Conservation (phyloP, 345 rosid genomes). For the Brassica carinata region DNA sequence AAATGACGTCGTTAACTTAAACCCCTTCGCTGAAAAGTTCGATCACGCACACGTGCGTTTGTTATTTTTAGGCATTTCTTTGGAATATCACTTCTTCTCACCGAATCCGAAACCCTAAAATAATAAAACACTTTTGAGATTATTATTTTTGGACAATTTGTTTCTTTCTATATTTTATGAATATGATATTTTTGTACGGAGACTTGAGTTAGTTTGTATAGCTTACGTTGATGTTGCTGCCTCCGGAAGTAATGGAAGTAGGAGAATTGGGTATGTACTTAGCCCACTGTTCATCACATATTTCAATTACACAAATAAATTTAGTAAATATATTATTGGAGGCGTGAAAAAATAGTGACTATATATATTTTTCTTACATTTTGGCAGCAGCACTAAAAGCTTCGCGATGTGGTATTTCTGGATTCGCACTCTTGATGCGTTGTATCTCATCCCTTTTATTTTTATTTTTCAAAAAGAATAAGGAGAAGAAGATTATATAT, state of each 20-base stretch:
- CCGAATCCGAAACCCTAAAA: slow-evolving; percentile 44
- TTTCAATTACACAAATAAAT: not conserved
- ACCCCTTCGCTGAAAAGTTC: not conserved
- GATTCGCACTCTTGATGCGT: slow-evolving; percentile 93
- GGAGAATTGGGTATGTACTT: slow-evolving; percentile 87
- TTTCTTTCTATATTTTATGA: not conserved
- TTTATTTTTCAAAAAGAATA: not conserved
- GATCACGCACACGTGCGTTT: slow-evolving; percentile 37
- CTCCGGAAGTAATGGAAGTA: slow-evolving; percentile 54
- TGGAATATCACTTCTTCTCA: slow-evolving; percentile 41
- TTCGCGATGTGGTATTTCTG: slow-evolving; percentile 95
- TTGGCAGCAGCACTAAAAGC: slow-evolving; percentile 98
- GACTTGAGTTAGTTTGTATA: not conserved
- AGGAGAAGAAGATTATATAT: not conserved
- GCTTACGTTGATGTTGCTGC: slow-evolving; percentile 54
- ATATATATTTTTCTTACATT: slow-evolving; percentile 51
- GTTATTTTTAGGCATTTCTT: slow-evolving; percentile 22
- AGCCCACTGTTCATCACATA: slow-evolving; percentile 66
- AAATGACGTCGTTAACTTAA: slow-evolving; percentile 24
- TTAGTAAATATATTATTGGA: not conserved
- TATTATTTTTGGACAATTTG: not conserved
- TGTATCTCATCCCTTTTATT: slow-evolving; percentile 87
- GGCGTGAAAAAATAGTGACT: not conserved
- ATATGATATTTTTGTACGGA: not conserved
- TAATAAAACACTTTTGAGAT: not conserved